These are phyloP conservation scores for Solanum bulbocastanum DNA, from an alignment of 257 asterid species.

Conservation along the genomic window DNA sequence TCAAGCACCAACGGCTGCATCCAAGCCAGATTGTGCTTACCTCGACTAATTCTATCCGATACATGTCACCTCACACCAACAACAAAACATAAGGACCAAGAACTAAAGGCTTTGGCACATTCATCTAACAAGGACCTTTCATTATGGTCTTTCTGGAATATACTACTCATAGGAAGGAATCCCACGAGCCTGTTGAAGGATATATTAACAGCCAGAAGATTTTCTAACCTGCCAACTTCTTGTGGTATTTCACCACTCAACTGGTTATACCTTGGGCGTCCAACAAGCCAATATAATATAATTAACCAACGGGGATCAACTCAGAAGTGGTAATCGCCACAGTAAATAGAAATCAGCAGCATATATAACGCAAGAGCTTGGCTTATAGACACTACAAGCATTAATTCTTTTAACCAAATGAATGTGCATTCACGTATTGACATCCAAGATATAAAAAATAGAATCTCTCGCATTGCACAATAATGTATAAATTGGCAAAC, in stretches of 20 bases:
- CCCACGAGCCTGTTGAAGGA: constrained; percentile 72
- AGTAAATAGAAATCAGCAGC: background rate
- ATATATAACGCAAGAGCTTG: background rate
- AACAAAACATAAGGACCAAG: constrained; percentile 38
- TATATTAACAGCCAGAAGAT: constrained; percentile 66
- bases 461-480: background rate
- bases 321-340: background rate
- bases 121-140: constrained; percentile 64
- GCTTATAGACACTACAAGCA: background rate
- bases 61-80: accelerated
- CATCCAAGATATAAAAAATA: background rate
- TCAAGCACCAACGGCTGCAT: too few species aligned
- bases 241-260: constrained; percentile 36
- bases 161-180: constrained; percentile 42
- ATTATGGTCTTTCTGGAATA: constrained; percentile 63
- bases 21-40: accelerated
- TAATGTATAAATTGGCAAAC: background rate
- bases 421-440: background rate
- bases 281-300: background rate
- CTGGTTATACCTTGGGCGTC: background rate
- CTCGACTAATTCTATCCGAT: accelerated
- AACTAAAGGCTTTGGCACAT: constrained; percentile 80
- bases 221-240: constrained; percentile 51
- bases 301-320: background rate
- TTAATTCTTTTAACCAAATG: background rate